Evolutionary conservation across 2,329 filamentous ascomycete genomes (phyloP), one percentile per base, ranked within the genome.

Genomic region (Pseudogymnoascus sp.): DNA sequence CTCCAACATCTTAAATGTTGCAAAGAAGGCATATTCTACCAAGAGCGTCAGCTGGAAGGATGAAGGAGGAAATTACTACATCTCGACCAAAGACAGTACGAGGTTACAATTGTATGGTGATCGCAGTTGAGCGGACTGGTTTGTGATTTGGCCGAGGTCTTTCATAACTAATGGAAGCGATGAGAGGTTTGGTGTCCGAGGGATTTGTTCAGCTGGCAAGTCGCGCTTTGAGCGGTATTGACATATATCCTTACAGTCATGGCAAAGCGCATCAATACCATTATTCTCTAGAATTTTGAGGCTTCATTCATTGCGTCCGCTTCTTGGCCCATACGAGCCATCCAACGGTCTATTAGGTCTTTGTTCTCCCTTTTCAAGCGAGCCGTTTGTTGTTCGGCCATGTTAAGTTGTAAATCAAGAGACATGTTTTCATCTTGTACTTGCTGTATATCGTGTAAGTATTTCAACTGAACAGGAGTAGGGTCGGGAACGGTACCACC

Each of bases 401-500:
- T 85, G 69, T 95, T 92, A 46, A 97, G 81, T 75, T 98, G 90
- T 68, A 98, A 80, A 68, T 93, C 93, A 56, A 97, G 78, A 0
- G 91, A 88, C 60, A 96, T 87, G 76, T 96, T 88, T 75, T 99
- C 95, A 75, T 97, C 93, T 77, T 98, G 93, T 61, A 96, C 88
- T 71, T 93, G 84, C 83, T 89, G 70, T 50, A 37, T 56, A 12
- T 28, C 3, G 6, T 31, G 61, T 70, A 19, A 70, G 66, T 60
- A 64, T 63, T 19, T 3, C n/a, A 28, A 19, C 24, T 12, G 24
- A 60, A 61, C 19, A 28, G 12, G 33, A 53, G 4, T 4, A 4
- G 41, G 10, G 14, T 56, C 11, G 6, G 2, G 11, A 71, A 78
- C 59, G 11, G 4, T 76, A 89, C 87, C 79, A 92, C 89, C 2